These are phyloP conservation scores for Prunus padus DNA, from an alignment of 306 rosid genomes.

Conservation along the genomic window DNA sequence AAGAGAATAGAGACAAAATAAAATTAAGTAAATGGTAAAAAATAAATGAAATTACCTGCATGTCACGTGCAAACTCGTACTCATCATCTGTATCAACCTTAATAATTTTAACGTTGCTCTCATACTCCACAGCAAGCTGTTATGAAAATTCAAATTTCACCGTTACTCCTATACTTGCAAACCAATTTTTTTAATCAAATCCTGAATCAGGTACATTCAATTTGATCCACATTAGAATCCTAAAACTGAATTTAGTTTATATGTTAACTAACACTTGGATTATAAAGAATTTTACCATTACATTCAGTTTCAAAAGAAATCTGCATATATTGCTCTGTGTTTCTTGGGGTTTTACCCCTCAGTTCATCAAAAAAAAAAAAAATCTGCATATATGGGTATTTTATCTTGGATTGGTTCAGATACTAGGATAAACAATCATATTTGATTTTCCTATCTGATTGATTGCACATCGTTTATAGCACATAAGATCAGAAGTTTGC, in stretches of 20 bases:
- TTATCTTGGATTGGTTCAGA: neutral
- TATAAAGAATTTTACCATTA: neutral
- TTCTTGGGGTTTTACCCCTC: no score
- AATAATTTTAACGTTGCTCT: slow-evolving; percentile 53
- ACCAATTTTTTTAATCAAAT: neutral
- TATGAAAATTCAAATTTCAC: slow-evolving; percentile 1
- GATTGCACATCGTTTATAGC: neutral
- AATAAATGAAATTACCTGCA: slow-evolving; percentile 63
- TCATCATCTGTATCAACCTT: slow-evolving; percentile 94
- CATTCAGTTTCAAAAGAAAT: neutral
- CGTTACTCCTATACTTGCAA: slow-evolving; percentile 22
- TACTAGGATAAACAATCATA: neutral
- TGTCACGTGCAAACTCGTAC: slow-evolving; percentile 81
- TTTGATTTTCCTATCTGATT: neutral
- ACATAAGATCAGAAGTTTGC: neutral
- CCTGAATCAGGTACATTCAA: neutral
- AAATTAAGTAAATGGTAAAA: neutral
- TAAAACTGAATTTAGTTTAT: neutral
- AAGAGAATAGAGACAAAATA: neutral
- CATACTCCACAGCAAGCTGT: slow-evolving; percentile 95
- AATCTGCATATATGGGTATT: neutral
- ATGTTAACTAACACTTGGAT: neutral
- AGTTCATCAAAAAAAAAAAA: no score
- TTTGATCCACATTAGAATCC: neutral
- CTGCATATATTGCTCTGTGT: no score